Evolutionary conservation across 495 filamentous ascomycete species (phyloP), one percentile per base, ranked within the genome.

Genomic region (Xylona heveae): DNA sequence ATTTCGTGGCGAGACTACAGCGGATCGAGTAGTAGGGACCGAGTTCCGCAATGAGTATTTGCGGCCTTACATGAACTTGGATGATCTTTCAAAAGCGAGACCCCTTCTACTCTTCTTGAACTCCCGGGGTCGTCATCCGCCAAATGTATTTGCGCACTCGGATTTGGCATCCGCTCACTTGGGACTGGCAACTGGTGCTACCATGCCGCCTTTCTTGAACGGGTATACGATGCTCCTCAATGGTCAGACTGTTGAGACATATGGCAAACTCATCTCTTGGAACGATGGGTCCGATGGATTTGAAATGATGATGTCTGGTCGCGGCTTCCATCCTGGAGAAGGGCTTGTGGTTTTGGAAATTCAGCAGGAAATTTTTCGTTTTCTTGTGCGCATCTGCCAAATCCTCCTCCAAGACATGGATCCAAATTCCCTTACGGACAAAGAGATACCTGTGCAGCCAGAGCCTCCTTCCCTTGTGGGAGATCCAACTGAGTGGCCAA

Each of bases 31-130:
- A 2, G 24, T 22, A 14, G 41, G 39, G 14, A 46, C 41, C 2
- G 18, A 44, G 20, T 41, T 42, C 24, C 30, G 37, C 19, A 49
- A 57, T 2, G 38, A 42, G 4, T 68, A 49, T 22, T 33, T 64
- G 21, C 66, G 57, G 52, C 69, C 68, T 0, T 52, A 57, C 31
- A 60, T 71, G 43, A 75, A 74, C 37, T 51, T 60, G 19, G 64
- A 71, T 35, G 66, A 71, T 42, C 44, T 73, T 4, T 30, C 31
- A 7, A 48, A 54, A 13, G 46, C 53, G 0, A 58, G 51, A 27
- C 34, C 45, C 1, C 33, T 72, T 6, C 46, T 53, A 0, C 40
- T 71, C 13, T 46, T 72, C 3, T 39, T 74, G 1, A 58, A 65
- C 19, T 30, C 60, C 0, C 48, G 68, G 2, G 57, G 45, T 9